Conservation (phyloP, 208 protist species). For the Leishmania arabica region DNA sequence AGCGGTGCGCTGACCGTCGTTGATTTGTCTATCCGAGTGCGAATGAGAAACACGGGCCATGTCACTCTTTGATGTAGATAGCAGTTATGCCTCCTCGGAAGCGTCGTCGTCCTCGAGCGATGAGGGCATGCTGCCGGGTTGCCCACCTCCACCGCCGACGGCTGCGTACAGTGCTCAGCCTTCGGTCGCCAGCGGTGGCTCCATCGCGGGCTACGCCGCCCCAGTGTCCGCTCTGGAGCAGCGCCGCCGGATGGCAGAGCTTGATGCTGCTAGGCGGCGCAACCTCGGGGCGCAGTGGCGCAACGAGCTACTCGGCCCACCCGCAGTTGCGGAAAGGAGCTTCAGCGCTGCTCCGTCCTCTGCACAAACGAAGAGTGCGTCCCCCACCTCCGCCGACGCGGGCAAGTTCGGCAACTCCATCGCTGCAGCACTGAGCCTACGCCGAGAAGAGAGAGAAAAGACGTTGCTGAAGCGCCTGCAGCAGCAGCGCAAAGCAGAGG, state of each 20-base stretch:
- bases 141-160: constrained; percentile 7
- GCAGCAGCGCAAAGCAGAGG: constrained; percentile 51
- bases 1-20: no score
- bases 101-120: constrained; percentile 14
- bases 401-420: constrained; percentile 69
- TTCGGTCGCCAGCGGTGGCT: not conserved
- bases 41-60: not conserved
- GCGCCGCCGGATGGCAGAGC: constrained; percentile 27
- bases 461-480: constrained; percentile 40
- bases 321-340: not conserved
- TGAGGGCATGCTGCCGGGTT: constrained; percentile 8
- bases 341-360: not conserved
- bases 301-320: constrained; percentile 3
- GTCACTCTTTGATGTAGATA: constrained; percentile 40
- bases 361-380: not conserved
- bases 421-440: constrained; percentile 44
- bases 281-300: constrained; percentile 6
- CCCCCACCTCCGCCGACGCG: not conserved
- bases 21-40: accelerated
- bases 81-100: constrained; percentile 5
- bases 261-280: constrained; percentile 9
- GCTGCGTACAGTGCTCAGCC: not conserved
- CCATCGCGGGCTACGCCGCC: not conserved
- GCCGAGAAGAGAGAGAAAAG: constrained; percentile 49
- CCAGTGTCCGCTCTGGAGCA: constrained; percentile 21